Base-by-base conservation (phyloP, 2,329 filamentous ascomycete genomes). In the Ceratocystis cubensis region DNA sequence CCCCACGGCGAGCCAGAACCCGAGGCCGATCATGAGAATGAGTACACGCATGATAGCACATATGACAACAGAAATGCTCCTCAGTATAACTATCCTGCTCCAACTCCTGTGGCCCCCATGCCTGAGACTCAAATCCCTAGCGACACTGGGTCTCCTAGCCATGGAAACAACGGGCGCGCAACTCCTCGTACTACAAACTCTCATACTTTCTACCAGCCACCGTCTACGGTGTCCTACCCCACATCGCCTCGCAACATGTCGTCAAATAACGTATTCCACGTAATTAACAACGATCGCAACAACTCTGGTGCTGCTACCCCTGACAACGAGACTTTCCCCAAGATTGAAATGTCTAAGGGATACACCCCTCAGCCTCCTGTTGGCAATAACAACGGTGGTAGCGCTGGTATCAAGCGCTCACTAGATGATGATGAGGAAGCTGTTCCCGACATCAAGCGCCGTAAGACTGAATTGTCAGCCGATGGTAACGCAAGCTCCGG, bases 261-360 rank as follows among this genome's bases (percentile, higher is more conserved):
- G 2, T 86, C 89, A 0, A 92, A 89, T 79, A 95, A 86, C 73
- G 79, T 96, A 63, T 96, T 96, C 80, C 95, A 86, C 75, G 88
- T 95, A 69, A 91, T 96, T 78, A 92, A 88, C 74, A 91, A 89
- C 73, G 88, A 90, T 68, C 84, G 89, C 30, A 84, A 79, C 61
- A 77, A 80, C 37, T 75, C 84, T 10, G 78, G 82, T 20, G 90
- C 89, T 70, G 87, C 87, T n/a, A 81, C 80, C 37, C 76, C 84
- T 13, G 77, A 81, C 22, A 82, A 82, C 63, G 89, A 95, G 70
- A 83, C 86, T 5, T 95, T 95, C 73, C 82, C 84, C 44, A 81
- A 85, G 17, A 81, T 88, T 28, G 75, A 79, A 20, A 78, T 86
- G 75, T 76, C 82, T 64, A 85, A 84, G 71, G 83, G 82, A 8